Conservation (phyloP, 208 protist species). For the Leishmania guyanensis region DNA sequence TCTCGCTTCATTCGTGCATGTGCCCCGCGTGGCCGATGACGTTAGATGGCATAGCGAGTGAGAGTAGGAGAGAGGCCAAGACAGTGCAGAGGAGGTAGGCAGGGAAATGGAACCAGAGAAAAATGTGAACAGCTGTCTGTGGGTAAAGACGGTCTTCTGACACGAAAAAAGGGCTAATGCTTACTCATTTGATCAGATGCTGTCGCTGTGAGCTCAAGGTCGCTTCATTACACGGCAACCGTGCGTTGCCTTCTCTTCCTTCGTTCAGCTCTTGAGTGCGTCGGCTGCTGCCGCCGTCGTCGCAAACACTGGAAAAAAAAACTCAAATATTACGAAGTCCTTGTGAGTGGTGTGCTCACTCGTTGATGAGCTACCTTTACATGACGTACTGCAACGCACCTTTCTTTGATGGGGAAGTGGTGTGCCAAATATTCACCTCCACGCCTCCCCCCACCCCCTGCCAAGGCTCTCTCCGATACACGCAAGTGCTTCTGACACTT, state of each 20-base stretch:
- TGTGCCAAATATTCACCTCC: neutral
- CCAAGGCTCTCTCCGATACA: neutral
- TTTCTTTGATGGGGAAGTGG: neutral
- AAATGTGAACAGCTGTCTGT: neutral
- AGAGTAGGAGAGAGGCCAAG: neutral
- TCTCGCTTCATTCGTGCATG: neutral
- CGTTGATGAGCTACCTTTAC: neutral
- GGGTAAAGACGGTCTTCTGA: neutral
- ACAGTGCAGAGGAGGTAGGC: neutral
- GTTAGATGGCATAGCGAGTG: neutral
- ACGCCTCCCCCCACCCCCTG: neutral
- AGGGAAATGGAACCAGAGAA: neutral
- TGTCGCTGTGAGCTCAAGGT: neutral
- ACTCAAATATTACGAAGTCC: neutral
- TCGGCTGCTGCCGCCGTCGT: neutral
- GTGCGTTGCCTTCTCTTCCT: conserved; percentile 14
- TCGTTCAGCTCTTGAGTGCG: neutral
- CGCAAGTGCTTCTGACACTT: neutral
- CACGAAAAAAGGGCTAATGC: neutral
- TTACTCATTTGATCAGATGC: conserved; percentile 3
- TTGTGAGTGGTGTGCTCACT: neutral
- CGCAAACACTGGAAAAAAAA: neutral
- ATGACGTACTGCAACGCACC: neutral
- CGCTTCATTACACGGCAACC: neutral
- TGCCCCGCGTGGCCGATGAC: neutral